Percentiles rank a stretch among this genome's conserved stretches.
Conservation (phyloP, 805 yeast genomes). For the Debaryomyces tyrocola region DNA sequence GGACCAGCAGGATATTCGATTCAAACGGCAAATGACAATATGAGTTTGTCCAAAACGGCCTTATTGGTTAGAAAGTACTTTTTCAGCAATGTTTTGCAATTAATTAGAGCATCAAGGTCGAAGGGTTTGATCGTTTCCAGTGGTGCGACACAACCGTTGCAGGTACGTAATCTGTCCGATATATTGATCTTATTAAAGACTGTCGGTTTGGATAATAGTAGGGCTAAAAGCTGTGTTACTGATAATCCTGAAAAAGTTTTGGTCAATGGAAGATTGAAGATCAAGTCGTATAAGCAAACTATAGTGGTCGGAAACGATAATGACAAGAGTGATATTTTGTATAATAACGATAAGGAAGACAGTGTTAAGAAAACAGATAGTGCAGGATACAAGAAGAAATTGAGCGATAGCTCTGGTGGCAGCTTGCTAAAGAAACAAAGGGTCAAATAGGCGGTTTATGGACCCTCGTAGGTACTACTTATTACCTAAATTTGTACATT, state of each 20-base stretch:
- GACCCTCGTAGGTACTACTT: background rate
- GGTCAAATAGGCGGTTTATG: background rate
- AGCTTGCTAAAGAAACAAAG: slow-evolving; percentile 23
- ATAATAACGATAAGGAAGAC: slow-evolving; percentile 19
- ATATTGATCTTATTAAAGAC: slow-evolving; percentile 62
- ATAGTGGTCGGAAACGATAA: slow-evolving; percentile 50
- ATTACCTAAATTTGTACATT: background rate
- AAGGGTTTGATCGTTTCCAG: slow-evolving; percentile 78
- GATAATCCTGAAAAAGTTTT: slow-evolving; percentile 64
- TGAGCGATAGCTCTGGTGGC: slow-evolving; percentile 22
- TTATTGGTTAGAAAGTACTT: slow-evolving; percentile 56
- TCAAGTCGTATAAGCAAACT: slow-evolving; percentile 76
- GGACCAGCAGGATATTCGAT: slow-evolving; percentile 30
- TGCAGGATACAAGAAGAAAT: slow-evolving; percentile 21
- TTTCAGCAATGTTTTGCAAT: slow-evolving; percentile 68
- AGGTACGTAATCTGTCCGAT: slow-evolving; percentile 68
- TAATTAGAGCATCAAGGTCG: slow-evolving; percentile 77
- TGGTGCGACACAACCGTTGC: slow-evolving; percentile 62
- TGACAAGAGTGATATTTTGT: slow-evolving; percentile 25
- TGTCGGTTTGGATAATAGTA: slow-evolving; percentile 67
- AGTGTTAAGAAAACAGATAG: slow-evolving; percentile 13
- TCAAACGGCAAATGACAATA: slow-evolving; percentile 14
- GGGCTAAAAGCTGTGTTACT: slow-evolving; percentile 59
- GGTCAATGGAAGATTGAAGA: slow-evolving; percentile 71
- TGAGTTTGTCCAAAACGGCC: slow-evolving; percentile 18